These are phyloP conservation scores for Dactylellina sp. DNA, from an alignment of 2,329 filamentous ascomycete genomes.

Conservation along the genomic window DNA sequence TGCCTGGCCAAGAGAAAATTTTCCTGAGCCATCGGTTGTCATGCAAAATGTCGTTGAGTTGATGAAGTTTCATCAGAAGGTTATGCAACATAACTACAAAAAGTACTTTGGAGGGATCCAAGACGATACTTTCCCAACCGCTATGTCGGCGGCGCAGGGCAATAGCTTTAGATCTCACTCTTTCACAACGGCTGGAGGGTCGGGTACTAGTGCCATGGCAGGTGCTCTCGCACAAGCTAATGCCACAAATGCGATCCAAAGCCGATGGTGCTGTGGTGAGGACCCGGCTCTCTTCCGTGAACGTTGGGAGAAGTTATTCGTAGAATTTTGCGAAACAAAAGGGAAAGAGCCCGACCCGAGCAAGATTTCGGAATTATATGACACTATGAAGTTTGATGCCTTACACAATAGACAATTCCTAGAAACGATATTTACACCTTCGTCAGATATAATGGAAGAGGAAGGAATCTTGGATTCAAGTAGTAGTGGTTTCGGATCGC, in stretches of 20 bases:
- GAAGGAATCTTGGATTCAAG: slow-evolving; percentile 64
- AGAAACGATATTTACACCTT: slow-evolving; percentile 96
- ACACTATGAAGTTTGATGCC: slow-evolving; percentile 99
- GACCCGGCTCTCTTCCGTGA: slow-evolving; percentile 95
- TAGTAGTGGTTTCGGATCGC: slow-evolving; percentile 27
- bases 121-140: slow-evolving; percentile 17
- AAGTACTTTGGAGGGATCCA: slow-evolving; percentile 71
- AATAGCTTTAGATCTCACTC: neutral
- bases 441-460: slow-evolving; percentile 80
- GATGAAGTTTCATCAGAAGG: slow-evolving; percentile 95
- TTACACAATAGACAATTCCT: slow-evolving; percentile 95
- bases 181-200: slow-evolving; percentile 1
- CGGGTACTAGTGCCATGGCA: slow-evolving; percentile 59
- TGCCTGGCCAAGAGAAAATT: slow-evolving; percentile 92
- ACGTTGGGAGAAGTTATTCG: slow-evolving; percentile 97
- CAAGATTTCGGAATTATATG: slow-evolving; percentile 98
- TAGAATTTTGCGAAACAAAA: slow-evolving; percentile 94
- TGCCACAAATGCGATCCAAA: slow-evolving; percentile 78
- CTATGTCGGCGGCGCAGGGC: neutral
- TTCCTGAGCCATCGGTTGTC: slow-evolving; percentile 92
- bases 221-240: slow-evolving; percentile 72
- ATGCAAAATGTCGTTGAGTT: slow-evolving; percentile 91
- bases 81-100: slow-evolving; percentile 93
- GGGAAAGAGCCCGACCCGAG: slow-evolving; percentile 87
- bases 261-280: slow-evolving; percentile 95